These are phyloP conservation scores for Smallanthus sonchifolius DNA, from an alignment of 129 eudicot species.

Conservation along the genomic window DNA sequence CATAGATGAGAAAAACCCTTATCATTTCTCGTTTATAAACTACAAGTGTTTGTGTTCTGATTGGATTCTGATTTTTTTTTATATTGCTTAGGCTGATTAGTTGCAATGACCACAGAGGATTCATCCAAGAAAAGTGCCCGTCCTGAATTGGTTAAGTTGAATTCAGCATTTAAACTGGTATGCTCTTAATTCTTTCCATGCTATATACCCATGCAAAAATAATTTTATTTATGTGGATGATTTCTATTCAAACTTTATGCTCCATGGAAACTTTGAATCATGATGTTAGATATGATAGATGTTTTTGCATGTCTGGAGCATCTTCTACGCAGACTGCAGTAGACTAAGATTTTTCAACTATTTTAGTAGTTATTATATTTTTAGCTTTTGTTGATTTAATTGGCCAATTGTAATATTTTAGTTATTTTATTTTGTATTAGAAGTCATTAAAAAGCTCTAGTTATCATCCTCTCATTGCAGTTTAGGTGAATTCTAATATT, in stretches of 20 bases:
- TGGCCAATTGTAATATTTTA: background rate
- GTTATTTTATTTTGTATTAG: no score
- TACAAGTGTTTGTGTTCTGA: background rate
- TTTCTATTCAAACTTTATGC: background rate
- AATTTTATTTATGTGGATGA: background rate
- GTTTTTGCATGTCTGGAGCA: background rate
- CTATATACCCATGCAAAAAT: background rate
- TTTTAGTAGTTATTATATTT: background rate
- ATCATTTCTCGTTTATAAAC: background rate
- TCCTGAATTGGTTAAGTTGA: constrained; percentile 62
- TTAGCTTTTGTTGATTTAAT: background rate
- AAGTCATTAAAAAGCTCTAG: no score
- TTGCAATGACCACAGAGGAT: constrained; percentile 41
- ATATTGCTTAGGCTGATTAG: constrained; percentile 33
- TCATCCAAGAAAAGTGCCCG: constrained; percentile 35
- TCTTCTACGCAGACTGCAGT: background rate
- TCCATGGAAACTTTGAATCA: background rate
- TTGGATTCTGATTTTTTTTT: background rate
- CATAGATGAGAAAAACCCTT: background rate
- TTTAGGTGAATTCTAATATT: no score
- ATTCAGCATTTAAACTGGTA: constrained; percentile 68
- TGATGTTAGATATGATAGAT: background rate
- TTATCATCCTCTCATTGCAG: no score
- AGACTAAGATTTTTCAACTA: background rate
- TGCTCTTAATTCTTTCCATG: background rate